Evolutionary conservation across 2,329 filamentous ascomycete species (phyloP).

Genomic region (Cordyceps cicadae): DNA sequence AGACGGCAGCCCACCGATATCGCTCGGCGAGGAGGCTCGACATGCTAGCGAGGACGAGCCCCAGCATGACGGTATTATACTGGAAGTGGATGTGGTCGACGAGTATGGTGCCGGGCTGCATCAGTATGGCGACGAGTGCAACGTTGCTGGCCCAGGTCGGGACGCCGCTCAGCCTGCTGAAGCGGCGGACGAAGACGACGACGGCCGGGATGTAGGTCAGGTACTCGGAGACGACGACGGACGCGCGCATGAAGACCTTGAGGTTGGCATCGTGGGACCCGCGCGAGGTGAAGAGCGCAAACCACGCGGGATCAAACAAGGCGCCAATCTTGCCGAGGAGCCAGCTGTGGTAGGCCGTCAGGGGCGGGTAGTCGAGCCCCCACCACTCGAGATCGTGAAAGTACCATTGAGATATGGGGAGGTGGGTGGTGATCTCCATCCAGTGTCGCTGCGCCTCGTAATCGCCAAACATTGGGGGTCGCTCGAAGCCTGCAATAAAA

Average conservation of each 20-base stretch:
- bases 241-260: conserved; percentile 94
- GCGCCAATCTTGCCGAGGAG: conserved; percentile 78
- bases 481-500: conserved; percentile 53
- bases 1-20: conserved; percentile 80
- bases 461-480: conserved; percentile 88
- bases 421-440: conserved; percentile 91
- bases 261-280: conserved; percentile 69
- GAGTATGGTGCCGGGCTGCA: conserved; percentile 85
- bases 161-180: conserved; percentile 66
- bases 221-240: conserved; percentile 85
- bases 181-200: conserved; percentile 77
- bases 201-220: conserved; percentile 78
- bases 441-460: conserved; percentile 97
- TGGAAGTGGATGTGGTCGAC: conserved; percentile 96
- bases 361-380: conserved; percentile 93
- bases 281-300: conserved; percentile 73
- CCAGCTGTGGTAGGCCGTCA: conserved; percentile 99
- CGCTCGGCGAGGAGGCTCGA: conserved; percentile 81
- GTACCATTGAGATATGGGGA: conserved; percentile 94
- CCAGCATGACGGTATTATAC: conserved; percentile 98
- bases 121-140: conserved; percentile 78
- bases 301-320: conserved; percentile 76
- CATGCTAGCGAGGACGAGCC: conserved; percentile 76
- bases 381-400: conserved; percentile 96
- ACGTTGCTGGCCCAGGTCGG: conserved; percentile 76